Evolutionary conservation across 1,284 basidiomycete species (phyloP), one percentile per base, ranked within the genome.

Genomic region (Ustilago sp.): DNA sequence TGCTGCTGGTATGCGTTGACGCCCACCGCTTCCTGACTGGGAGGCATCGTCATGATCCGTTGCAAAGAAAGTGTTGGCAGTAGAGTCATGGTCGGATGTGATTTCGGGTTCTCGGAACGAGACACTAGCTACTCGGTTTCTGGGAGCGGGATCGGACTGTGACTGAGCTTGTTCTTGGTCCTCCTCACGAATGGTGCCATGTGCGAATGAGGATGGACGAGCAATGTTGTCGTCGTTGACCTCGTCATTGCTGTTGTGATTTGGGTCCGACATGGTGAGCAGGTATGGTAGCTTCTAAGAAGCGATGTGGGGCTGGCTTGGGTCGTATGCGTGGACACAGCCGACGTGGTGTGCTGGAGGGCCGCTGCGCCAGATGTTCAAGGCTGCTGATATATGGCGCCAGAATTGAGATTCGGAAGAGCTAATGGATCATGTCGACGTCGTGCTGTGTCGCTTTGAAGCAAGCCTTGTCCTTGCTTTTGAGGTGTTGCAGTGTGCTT

Each of bases 1-100:
- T 0, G 81, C 79, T 28, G 81, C 77, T 4, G 80, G 79, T 15
- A 79, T 58, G 35, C 68, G 73, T 51, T 59, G 66, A 7, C 28
- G 36, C 17, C 34, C 50, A 47, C 59, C 56, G n/a, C n/a, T 19
- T 1, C 57, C 55, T 38, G 63, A 45, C 23, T 38, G 59, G 19
- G 38, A 4, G 12, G 35, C 19, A 15, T 11, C 9, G 23, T 63
- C 43, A 15, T 19, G 43, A 45, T 45, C 43, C 15, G 43, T 43
- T 17, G 45, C 45, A 38, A 41, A 35, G 2, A 7, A 2, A 15
- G 36, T 31, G 17, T 31, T 23, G 32, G 50, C 39, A 8, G 36
- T 8, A 43, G 35, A 4, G 9, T 63, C 61, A 6, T 57, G 19
- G 28, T 60, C 60, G 11, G 59, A 55, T 47, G 52, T 53, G 41